A percentile compares a stretch with the other conserved stretches of the same genome.
These are phyloP conservation scores for Vitis rupestris DNA, from an alignment of 164 flowering plant species.

Conservation along the genomic window DNA sequence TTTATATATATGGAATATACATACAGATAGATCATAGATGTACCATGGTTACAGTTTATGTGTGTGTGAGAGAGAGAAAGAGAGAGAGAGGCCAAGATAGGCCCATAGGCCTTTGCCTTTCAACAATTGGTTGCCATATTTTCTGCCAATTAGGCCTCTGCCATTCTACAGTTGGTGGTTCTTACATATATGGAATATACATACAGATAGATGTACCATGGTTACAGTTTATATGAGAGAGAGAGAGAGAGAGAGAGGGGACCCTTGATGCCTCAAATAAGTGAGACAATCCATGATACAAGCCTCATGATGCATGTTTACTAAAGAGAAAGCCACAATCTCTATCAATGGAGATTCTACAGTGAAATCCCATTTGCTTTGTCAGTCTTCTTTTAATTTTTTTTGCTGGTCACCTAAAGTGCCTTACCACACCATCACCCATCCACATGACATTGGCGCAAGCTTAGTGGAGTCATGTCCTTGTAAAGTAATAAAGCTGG, in stretches of 20 bases:
- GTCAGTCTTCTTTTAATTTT: background rate
- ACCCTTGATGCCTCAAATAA: slow-evolving; percentile 14
- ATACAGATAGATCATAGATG: no score
- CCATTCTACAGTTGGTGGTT: no score
- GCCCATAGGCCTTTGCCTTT: no score
- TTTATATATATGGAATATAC: no score
- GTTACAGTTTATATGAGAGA: background rate
- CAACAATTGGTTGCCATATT: no score
- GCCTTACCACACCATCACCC: slow-evolving; percentile 29
- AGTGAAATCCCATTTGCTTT: slow-evolving; percentile 18
- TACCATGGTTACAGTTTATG: no score
- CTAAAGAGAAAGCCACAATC: slow-evolving; percentile 31
- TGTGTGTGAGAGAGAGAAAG: no score
- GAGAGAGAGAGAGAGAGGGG: background rate
- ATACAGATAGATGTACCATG: no score
- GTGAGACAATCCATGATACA: slow-evolving; percentile 42
- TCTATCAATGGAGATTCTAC: slow-evolving; percentile 29
- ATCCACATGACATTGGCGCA: slow-evolving; percentile 21
- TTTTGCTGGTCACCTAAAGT: slow-evolving; percentile 12
- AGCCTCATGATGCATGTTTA: slow-evolving; percentile 36
- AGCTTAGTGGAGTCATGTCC: slow-evolving; percentile 31
- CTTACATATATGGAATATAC: no score
- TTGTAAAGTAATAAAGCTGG: slow-evolving; percentile 9
- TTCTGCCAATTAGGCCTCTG: no score
- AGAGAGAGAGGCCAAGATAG: no score